Evolutionary conservation across 1,284 basidiomycete genomes (phyloP).

Genomic region (Thelephora terrestris): DNA sequence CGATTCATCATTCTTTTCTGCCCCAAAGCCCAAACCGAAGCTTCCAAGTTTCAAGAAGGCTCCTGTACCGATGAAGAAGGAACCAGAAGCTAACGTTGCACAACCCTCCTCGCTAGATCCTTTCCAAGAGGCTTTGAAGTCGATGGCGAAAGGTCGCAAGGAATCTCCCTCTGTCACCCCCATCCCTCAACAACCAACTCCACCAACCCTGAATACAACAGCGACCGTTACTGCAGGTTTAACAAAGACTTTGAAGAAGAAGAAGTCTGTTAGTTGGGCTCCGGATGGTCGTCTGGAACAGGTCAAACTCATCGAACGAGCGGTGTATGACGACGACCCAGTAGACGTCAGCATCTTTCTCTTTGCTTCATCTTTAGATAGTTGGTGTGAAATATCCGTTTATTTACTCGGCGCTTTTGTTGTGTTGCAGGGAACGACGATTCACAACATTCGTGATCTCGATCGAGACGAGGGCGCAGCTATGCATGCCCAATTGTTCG

Average conservation of each 20-base stretch:
- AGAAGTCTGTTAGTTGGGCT: slow-evolving; percentile 70
- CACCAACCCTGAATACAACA: slow-evolving; percentile 12
- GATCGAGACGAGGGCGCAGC: slow-evolving; percentile 78
- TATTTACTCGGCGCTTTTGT: slow-evolving; percentile 21
- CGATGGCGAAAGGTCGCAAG: slow-evolving; percentile 51
- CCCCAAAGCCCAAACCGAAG: slow-evolving; percentile 70
- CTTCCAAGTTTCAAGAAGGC: slow-evolving; percentile 76
- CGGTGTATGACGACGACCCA: slow-evolving; percentile 76
- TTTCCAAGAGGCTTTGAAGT: slow-evolving; percentile 70
- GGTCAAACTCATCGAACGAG: slow-evolving; percentile 69
- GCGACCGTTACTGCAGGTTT: slow-evolving; percentile 18
- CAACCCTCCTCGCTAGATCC: slow-evolving; percentile 69
- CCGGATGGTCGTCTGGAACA: slow-evolving; percentile 59
- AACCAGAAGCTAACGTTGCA: slow-evolving; percentile 48
- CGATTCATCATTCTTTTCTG: slow-evolving; percentile 77
- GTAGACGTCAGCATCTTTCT: slow-evolving; percentile 58
- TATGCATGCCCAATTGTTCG: slow-evolving; percentile 67
- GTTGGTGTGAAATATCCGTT: slow-evolving; percentile 44
- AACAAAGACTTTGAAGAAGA: slow-evolving; percentile 42
- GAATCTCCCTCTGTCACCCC: slow-evolving; percentile 39
- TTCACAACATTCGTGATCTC: slow-evolving; percentile 68
- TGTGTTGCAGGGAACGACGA: slow-evolving; percentile 50
- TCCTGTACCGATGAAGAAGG: slow-evolving; percentile 36
- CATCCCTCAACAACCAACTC: slow-evolving; percentile 27
- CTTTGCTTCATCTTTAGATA: slow-evolving; percentile 30